Conservation (phyloP, 352 stramenopile genomes). For the Hyaloperonospora arabidopsidis region DNA sequence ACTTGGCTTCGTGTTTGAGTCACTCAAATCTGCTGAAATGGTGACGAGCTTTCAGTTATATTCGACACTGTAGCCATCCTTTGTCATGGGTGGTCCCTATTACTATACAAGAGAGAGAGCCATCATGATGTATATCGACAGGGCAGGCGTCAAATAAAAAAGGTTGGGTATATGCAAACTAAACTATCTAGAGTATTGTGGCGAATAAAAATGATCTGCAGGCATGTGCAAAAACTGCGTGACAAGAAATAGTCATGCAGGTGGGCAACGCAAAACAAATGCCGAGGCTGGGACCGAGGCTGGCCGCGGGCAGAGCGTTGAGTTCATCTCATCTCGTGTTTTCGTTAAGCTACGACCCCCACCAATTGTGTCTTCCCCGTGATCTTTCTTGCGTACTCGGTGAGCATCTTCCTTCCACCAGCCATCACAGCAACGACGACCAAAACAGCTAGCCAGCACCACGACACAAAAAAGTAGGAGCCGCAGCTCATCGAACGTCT, state of each 20-base stretch:
- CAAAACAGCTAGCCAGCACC: slow-evolving; percentile 24
- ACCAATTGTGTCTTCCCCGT: slow-evolving; percentile 33
- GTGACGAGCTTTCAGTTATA: too few relatives aligned
- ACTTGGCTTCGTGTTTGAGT: too few relatives aligned
- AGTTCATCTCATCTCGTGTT: slow-evolving; percentile 54
- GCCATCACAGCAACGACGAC: slow-evolving; percentile 26
- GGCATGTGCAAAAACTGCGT: slow-evolving; percentile 10
- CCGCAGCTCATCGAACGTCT: slow-evolving; percentile 43
- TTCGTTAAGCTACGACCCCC: slow-evolving; percentile 46
- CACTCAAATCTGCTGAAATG: too few relatives aligned
- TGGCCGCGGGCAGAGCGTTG: slow-evolving; percentile 25
- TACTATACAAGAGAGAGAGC: too few relatives aligned
- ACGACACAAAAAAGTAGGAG: slow-evolving; percentile 31
- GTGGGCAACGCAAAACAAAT: slow-evolving; percentile 23
- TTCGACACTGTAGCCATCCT: too few relatives aligned
- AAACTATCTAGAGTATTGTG: slow-evolving; percentile 29
- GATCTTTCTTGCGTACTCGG: slow-evolving; percentile 28
- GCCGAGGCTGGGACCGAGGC: slow-evolving; percentile 17
- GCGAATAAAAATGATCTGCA: slow-evolving; percentile 21
- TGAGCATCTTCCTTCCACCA: slow-evolving; percentile 20
- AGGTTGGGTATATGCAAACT: slow-evolving; percentile 19
- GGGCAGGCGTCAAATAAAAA: not conserved
- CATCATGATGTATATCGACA: too few relatives aligned
- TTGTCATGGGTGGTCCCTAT: too few relatives aligned
- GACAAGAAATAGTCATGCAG: slow-evolving; percentile 20